A percentile compares a stretch with the other conserved stretches of the same genome.
These are phyloP conservation scores for Ustilago sp. DNA, from an alignment of 1,284 basidiomycete genomes.

Conservation along the genomic window DNA sequence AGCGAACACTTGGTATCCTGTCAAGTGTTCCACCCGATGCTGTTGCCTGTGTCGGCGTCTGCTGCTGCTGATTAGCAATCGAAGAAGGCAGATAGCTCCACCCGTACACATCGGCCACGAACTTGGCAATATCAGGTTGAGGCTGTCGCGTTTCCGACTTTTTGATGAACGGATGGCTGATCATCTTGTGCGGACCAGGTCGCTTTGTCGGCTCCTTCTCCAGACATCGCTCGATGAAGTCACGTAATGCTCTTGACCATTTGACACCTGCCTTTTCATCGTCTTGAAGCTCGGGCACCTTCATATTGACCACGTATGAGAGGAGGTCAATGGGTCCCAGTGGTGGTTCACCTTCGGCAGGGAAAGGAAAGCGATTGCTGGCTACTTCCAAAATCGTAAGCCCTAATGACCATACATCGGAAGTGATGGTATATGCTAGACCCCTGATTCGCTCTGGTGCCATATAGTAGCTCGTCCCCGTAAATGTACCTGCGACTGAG, in stretches of 20 bases:
- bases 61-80: constrained; percentile 39
- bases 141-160: constrained; percentile 80
- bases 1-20: constrained; percentile 46
- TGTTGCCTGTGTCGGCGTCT: constrained; percentile 46
- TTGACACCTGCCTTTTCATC: constrained; percentile 72
- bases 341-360: constrained; percentile 77
- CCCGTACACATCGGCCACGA: constrained; percentile 89
- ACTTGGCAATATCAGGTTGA: constrained; percentile 73
- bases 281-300: constrained; percentile 80
- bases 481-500: constrained; percentile 92
- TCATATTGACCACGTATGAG: constrained; percentile 89
- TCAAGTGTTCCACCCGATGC: constrained; percentile 16
- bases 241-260: constrained; percentile 90
- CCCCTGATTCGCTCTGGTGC: constrained; percentile 96
- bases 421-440: constrained; percentile 87
- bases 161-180: constrained; percentile 87
- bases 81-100: constrained; percentile 73
- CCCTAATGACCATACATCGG: constrained; percentile 98
- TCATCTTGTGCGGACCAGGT: constrained; percentile 86
- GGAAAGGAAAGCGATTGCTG: constrained; percentile 94
- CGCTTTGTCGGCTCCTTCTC: constrained; percentile 73
- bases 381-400: constrained; percentile 92
- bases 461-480: constrained; percentile 97
- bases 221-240: constrained; percentile 90
- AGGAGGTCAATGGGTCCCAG: constrained; percentile 89